Evolutionary conservation across 257 asterid species (phyloP).

Genomic region (Verbena officinalis): DNA sequence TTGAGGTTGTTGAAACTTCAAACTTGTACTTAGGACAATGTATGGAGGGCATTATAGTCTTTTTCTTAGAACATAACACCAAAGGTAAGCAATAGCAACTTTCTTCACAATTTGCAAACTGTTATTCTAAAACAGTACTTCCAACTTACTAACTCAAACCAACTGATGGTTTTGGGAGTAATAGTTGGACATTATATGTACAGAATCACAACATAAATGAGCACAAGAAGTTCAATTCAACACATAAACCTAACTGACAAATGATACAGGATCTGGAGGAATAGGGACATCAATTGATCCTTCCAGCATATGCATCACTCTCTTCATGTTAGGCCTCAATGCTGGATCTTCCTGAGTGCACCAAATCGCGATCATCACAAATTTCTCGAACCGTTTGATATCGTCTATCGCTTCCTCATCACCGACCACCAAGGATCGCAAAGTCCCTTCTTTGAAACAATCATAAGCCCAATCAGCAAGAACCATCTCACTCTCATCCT

Average conservation of each 20-base stretch:
- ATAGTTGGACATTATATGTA: no score
- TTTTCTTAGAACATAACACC: no score
- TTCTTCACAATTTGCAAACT: no score
- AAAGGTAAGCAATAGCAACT: no score
- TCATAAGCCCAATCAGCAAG: slow-evolving; percentile 39
- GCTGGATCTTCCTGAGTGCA: slow-evolving; percentile 46
- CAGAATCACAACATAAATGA: no score
- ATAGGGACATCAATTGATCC: slow-evolving; percentile 33
- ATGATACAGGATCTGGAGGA: slow-evolving; percentile 36
- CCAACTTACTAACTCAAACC: no score
- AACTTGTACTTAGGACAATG: not conserved
- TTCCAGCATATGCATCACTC: slow-evolving; percentile 43
- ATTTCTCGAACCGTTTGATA: slow-evolving; percentile 19
- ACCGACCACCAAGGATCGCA: not conserved
- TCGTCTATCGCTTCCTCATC: slow-evolving; percentile 30
- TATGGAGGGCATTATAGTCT: not conserved
- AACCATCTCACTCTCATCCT: slow-evolving; percentile 17
- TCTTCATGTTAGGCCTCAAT: slow-evolving; percentile 49
- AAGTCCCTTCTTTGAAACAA: slow-evolving; percentile 18
- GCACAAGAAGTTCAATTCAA: no score
- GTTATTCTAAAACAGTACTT: no score
- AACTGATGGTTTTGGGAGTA: no score
- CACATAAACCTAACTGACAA: slow-evolving; percentile 20
- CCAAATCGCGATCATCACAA: slow-evolving; percentile 39
- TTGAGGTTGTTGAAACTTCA: not conserved